Conservation (phyloP, 2,329 filamentous ascomycete species). For the Podosphaera xanthii region DNA sequence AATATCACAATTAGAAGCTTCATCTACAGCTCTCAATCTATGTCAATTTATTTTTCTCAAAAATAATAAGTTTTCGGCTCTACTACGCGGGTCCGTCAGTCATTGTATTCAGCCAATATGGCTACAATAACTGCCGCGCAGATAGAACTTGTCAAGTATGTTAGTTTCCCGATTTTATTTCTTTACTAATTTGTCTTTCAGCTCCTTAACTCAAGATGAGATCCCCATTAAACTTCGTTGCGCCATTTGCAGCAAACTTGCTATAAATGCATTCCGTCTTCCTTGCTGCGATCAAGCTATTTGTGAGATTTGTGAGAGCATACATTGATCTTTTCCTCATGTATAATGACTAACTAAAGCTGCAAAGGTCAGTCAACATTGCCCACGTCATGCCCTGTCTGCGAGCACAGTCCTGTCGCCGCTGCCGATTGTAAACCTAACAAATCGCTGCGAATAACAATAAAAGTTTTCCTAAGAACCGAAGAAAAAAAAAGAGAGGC, state of each 20-base stretch:
- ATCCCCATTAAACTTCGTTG: conserved; percentile 94
- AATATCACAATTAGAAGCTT: no score
- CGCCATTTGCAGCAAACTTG: conserved; percentile 77
- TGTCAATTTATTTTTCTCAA: no score
- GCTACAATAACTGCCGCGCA: conserved; percentile 13
- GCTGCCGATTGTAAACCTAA: conserved; percentile 70
- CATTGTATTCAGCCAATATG: conserved; percentile 8
- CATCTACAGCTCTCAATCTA: no score
- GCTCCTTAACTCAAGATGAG: conserved; percentile 31
- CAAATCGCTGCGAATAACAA: conserved; percentile 76
- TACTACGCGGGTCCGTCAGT: not conserved
- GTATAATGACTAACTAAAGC: conserved; percentile 6
- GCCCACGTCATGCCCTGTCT: conserved; percentile 67
- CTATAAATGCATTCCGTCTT: conserved; percentile 72
- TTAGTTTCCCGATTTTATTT: not conserved
- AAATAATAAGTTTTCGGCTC: no score
- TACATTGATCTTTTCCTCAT: not conserved
- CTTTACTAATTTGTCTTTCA: conserved; percentile 2
- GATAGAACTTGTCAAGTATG: conserved; percentile 16
- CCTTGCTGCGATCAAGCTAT: conserved; percentile 92
- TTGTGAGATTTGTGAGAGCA: conserved; percentile 54
- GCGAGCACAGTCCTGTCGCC: conserved; percentile 74
- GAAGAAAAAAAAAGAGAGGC: conserved; percentile 75
- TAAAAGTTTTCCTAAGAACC: conserved; percentile 74
- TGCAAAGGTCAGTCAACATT: conserved; percentile 48